phyloP scores from a whole-genome alignment of 495 filamentous ascomycete species.

The Cetradonia linearis region DNA sequence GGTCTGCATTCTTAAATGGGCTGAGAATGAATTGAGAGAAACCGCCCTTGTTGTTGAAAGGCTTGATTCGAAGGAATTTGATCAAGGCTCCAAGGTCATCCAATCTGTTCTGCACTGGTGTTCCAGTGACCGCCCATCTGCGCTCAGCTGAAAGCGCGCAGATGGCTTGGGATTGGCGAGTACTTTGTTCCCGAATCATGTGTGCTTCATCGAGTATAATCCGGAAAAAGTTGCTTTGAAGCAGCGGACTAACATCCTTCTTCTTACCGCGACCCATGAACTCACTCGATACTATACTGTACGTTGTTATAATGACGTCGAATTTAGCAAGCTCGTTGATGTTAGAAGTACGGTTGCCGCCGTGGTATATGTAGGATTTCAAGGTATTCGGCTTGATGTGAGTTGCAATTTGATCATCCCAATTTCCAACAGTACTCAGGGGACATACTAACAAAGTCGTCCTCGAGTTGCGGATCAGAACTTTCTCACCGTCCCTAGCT shows the following conservation, averaged over 20 bases:
- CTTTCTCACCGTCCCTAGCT: conserved; percentile 16
- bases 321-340: conserved; percentile 55
- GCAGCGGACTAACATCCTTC: conserved; percentile 51
- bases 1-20: conserved; percentile 69
- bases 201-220: conserved; percentile 96
- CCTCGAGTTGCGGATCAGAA: conserved; percentile 50
- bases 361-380: conserved; percentile 75
- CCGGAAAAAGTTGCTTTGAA: conserved; percentile 77
- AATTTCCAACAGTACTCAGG: conserved; percentile 80
- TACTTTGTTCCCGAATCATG: conserved; percentile 75
- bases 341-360: conserved; percentile 57
- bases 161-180: conserved; percentile 72
- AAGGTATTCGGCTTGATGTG: conserved; percentile 57
- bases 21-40: conserved; percentile 70
- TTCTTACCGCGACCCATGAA: conserved; percentile 50
- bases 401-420: conserved; percentile 77
- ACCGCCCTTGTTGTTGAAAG: conserved; percentile 67
- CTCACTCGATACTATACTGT: conserved; percentile 77
- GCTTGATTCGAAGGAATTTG: conserved; percentile 74
- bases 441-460: conserved; percentile 86
- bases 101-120: conserved; percentile 81
- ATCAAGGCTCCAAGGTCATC: conserved; percentile 87
- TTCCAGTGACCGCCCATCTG: conserved; percentile 89
- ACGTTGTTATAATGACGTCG: conserved; percentile 86
- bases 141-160: conserved; percentile 70